A percentile compares a stretch with the other conserved stretches of the same genome.
Evolutionary conservation across 2,329 filamentous ascomycete genomes (phyloP).

Genomic region (Helotiales sp.): DNA sequence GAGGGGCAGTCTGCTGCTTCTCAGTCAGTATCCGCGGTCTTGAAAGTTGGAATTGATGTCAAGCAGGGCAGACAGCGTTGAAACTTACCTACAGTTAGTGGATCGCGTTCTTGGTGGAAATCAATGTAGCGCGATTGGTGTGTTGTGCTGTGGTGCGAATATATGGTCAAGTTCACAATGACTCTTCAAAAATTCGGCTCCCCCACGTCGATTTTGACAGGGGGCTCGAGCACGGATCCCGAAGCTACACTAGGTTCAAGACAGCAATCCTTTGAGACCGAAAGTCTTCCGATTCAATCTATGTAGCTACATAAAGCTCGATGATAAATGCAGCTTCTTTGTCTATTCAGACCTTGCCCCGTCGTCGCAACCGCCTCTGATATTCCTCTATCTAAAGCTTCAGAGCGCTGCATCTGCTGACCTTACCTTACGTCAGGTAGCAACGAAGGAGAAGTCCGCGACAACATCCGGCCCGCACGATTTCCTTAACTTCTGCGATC

Average conservation of each 20-base stretch:
- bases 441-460: slow-evolving; percentile 1
- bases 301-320: neutral
- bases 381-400: slow-evolving; percentile 1
- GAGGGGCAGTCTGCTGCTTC: neutral
- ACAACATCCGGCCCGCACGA: neutral
- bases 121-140: neutral
- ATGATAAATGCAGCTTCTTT: neutral
- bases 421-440: slow-evolving; percentile 7
- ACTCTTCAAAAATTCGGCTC: neutral
- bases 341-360: neutral
- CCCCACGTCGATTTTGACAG: neutral
- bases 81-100: too few relatives aligned
- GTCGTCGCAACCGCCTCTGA: neutral
- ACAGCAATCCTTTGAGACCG: neutral
- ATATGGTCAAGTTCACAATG: neutral
- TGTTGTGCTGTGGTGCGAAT: neutral
- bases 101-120: neutral
- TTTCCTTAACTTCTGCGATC: neutral
- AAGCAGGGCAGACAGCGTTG: too few relatives aligned
- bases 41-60: too few relatives aligned
- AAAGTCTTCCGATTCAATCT: neutral
- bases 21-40: neutral
- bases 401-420: slow-evolving; percentile 7
- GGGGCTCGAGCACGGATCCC: neutral
- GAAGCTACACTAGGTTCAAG: neutral